Conservation (phyloP, 768 basidiomycete species). For the Collybia sp. region DNA sequence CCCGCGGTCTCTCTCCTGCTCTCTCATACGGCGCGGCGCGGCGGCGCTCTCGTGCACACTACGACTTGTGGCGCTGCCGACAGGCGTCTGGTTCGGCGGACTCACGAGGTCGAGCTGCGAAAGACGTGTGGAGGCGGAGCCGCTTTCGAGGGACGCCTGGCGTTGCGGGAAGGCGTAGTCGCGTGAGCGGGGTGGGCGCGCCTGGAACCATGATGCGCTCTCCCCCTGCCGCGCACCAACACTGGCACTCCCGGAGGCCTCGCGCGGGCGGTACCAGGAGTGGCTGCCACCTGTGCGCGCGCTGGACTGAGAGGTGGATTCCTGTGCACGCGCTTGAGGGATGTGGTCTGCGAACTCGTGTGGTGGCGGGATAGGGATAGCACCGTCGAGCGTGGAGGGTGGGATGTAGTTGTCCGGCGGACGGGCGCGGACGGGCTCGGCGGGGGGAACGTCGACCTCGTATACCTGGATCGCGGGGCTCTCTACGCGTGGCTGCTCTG, state of each 20-base stretch:
- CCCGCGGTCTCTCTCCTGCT: no score
- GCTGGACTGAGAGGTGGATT: no score
- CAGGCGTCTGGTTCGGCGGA: slow-evolving; percentile 13
- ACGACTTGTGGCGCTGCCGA: slow-evolving; percentile 15
- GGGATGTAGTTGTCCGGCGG: not conserved
- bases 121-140: slow-evolving; percentile 23
- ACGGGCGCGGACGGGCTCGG: not conserved
- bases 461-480: not conserved
- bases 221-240: no score
- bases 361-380: not conserved
- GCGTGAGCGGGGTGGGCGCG: not conserved
- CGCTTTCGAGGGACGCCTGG: slow-evolving; percentile 15
- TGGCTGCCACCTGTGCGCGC: no score
- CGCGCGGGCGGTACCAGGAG: no score
- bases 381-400: not conserved
- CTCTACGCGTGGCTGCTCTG: no score
- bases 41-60: slow-evolving; percentile 4
- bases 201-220: no score
- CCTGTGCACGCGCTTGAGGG: no score
- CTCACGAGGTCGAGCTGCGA: slow-evolving; percentile 31
- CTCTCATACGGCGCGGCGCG: no score
- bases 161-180: slow-evolving; percentile 16
- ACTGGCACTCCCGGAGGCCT: no score
- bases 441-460: not conserved
- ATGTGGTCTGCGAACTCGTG: not conserved